Conservation (phyloP, 2,329 filamentous ascomycete species). For the Xylaria sp. region DNA sequence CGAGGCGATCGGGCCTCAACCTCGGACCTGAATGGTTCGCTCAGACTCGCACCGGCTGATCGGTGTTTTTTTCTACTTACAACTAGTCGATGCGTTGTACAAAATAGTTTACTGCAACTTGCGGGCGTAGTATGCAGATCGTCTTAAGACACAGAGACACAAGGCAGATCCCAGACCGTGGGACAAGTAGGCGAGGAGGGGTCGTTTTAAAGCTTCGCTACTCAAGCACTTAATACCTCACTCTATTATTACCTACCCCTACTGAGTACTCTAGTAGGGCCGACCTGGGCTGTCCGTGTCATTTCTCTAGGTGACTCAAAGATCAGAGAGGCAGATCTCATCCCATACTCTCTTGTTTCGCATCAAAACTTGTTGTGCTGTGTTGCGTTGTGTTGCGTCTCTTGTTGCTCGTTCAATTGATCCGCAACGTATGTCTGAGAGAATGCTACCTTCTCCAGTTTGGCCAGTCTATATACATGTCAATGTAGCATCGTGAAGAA, state of each 20-base stretch:
- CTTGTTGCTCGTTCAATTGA: not conserved
- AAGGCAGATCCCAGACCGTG: not conserved
- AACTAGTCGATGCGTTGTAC: conserved; percentile 7
- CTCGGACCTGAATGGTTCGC: not conserved
- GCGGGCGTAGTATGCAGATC: too few species aligned
- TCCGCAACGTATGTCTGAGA: not conserved
- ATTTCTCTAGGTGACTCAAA: not conserved
- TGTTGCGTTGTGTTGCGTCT: too few species aligned
- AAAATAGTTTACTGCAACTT: too few species aligned
- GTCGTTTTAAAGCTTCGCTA: not conserved
- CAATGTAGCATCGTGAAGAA: not conserved
- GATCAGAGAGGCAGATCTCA: not conserved
- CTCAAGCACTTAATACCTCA: conserved; percentile 2
- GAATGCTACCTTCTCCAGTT: conserved; percentile 3
- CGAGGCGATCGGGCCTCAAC: not conserved
- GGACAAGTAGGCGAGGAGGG: not conserved
- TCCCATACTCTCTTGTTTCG: not conserved
- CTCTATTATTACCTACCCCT: not conserved
- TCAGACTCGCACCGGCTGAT: not conserved
- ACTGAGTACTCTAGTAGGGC: too few species aligned
- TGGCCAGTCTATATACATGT: too few species aligned
- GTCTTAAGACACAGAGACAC: too few species aligned
- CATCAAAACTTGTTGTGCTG: not conserved
- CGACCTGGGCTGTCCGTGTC: not conserved
- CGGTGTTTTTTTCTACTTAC: not conserved